Evolutionary conservation across 768 basidiomycete species (phyloP).

Genomic region (Phylloporus sp.): DNA sequence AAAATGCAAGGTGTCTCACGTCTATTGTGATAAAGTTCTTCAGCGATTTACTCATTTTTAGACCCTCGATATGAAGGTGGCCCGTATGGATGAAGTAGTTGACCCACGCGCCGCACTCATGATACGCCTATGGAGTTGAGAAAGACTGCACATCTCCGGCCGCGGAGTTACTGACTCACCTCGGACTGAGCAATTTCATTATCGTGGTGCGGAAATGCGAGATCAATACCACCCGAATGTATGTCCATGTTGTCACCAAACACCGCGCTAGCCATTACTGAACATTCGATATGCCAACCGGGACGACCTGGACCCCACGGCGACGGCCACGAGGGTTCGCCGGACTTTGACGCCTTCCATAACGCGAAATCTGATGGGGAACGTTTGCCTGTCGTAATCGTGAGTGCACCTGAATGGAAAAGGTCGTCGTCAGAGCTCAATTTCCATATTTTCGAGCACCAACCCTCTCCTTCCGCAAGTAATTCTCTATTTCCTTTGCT

Average conservation of each 20-base stretch:
- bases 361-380: slow-evolving; percentile 93
- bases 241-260: slow-evolving; percentile 74
- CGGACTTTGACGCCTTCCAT: slow-evolving; percentile 96
- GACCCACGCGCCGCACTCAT: slow-evolving; percentile 89
- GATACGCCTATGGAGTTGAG: slow-evolving; percentile 67
- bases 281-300: slow-evolving; percentile 99
- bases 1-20: slow-evolving; percentile 40
- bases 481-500: slow-evolving; percentile 90
- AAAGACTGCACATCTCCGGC: neutral
- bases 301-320: slow-evolving; percentile 92
- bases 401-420: slow-evolving; percentile 46
- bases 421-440: neutral
- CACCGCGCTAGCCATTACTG: slow-evolving; percentile 93
- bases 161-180: slow-evolving; percentile 39
- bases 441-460: slow-evolving; percentile 5
- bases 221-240: slow-evolving; percentile 94
- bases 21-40: slow-evolving; percentile 99
- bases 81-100: slow-evolving; percentile 99
- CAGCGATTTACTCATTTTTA: slow-evolving; percentile 98
- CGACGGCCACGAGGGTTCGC: slow-evolving; percentile 94
- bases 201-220: slow-evolving; percentile 99
- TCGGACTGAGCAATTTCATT: slow-evolving; percentile 98
- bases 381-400: slow-evolving; percentile 56
- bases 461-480: slow-evolving; percentile 90
- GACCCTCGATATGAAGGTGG: slow-evolving; percentile 94